These are phyloP conservation scores for Fusarium albosuccineum DNA, from an alignment of 2,329 filamentous ascomycete genomes.

Conservation along the genomic window DNA sequence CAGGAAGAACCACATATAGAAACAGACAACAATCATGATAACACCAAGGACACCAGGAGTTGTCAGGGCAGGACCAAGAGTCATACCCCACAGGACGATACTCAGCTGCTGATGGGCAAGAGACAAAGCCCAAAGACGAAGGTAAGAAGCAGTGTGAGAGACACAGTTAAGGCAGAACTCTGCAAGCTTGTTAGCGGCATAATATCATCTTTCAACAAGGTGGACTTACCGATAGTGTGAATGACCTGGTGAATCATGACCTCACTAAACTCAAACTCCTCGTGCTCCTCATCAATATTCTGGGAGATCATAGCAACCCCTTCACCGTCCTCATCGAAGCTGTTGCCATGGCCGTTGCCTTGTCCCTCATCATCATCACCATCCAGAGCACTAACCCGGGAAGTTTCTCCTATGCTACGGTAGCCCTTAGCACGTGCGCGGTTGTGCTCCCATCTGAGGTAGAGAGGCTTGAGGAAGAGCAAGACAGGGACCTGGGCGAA, in stretches of 20 bases:
- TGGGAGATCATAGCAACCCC: constrained; percentile 90
- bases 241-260: constrained; percentile 99
- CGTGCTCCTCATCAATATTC: constrained; percentile 86
- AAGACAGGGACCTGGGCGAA: constrained; percentile 89
- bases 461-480: constrained; percentile 95
- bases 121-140: constrained; percentile 97
- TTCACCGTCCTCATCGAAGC: constrained; percentile 76
- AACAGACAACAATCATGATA: constrained; percentile 83
- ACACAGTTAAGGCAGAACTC: constrained; percentile 99
- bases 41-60: constrained; percentile 77
- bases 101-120: constrained; percentile 98
- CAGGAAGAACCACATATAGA: constrained; percentile 93
- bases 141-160: constrained; percentile 97
- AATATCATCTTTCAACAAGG: background rate
- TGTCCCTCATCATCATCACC: constrained; percentile 79
- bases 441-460: constrained; percentile 95
- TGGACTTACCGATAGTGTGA: constrained; percentile 89
- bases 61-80: constrained; percentile 80
- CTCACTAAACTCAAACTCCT: constrained; percentile 97
- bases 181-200: constrained; percentile 55
- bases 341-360: constrained; percentile 70
- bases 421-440: constrained; percentile 88
- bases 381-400: constrained; percentile 89
- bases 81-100: constrained; percentile 97
- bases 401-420: constrained; percentile 90